Conservation (phyloP, 1,284 basidiomycete species). For the Austroboletus novae-zelandiae region DNA sequence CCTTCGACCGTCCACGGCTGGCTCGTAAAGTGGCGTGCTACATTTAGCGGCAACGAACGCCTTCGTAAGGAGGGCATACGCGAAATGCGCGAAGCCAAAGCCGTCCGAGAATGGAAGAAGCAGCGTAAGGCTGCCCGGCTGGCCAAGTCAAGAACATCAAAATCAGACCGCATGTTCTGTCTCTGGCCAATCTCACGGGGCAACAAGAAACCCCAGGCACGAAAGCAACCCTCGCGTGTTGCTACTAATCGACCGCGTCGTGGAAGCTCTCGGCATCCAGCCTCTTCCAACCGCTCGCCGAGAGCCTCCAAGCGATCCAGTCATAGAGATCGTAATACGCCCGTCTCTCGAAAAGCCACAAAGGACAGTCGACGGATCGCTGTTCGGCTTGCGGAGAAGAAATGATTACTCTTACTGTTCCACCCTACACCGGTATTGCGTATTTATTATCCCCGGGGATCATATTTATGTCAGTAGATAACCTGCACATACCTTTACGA, state of each 20-base stretch:
- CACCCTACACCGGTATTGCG: slow-evolving; percentile 1
- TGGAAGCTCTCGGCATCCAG: slow-evolving; percentile 9
- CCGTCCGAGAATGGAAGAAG: slow-evolving; percentile 23
- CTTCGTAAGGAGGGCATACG: slow-evolving; percentile 47
- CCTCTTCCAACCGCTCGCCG: slow-evolving; percentile 16
- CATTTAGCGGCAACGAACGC: slow-evolving; percentile 62
- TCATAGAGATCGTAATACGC: slow-evolving; percentile 11
- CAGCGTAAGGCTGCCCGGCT: slow-evolving; percentile 22
- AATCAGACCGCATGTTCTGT: slow-evolving; percentile 4
- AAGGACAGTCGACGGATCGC: slow-evolving; percentile 9
- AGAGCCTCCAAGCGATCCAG: slow-evolving; percentile 21
- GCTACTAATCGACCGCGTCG: slow-evolving; percentile 11
- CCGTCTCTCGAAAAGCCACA: slow-evolving; percentile 21
- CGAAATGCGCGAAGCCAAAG: slow-evolving; percentile 56
- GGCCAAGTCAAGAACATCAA: slow-evolving; percentile 15
- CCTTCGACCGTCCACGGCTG: slow-evolving; percentile 72
- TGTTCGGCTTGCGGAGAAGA: slow-evolving; percentile 6
- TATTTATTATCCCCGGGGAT: slow-evolving; percentile 22
- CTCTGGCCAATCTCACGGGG: slow-evolving; percentile 18
- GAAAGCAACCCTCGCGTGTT: slow-evolving; percentile 2
- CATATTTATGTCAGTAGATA: slow-evolving; percentile 22
- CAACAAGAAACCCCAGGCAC: slow-evolving; percentile 15
- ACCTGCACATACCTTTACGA: slow-evolving; percentile 1
- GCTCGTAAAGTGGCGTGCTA: slow-evolving; percentile 77
- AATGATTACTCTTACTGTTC: slow-evolving; percentile 2